phyloP scores from a whole-genome alignment of 1,139 yeast species.

The Magnusiomyces paraingens region DNA sequence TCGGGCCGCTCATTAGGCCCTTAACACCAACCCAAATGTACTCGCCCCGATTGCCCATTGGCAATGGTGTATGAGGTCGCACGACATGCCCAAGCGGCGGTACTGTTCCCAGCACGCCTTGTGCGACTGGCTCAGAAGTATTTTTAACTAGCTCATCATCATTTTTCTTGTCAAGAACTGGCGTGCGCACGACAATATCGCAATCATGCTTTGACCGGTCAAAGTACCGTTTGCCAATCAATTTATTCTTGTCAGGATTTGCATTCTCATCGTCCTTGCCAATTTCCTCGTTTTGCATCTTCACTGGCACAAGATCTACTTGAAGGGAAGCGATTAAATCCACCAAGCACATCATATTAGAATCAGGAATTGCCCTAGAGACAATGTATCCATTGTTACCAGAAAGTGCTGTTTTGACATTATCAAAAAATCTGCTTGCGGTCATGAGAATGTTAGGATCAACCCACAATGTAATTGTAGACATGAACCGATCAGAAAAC shows the following conservation, averaged over 20 bases:
- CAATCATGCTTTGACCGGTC: conserved; percentile 58
- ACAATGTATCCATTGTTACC: conserved; percentile 48
- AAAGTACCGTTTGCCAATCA: conserved; percentile 43
- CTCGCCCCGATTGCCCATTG: conserved; percentile 62
- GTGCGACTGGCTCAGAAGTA: neutral
- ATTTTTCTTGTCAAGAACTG: neutral
- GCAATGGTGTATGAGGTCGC: conserved; percentile 24
- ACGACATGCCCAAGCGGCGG: conserved; percentile 7
- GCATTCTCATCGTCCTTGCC: conserved; percentile 45
- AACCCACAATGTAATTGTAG: conserved; percentile 38
- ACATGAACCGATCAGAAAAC: conserved; percentile 51
- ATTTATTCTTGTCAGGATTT: neutral
- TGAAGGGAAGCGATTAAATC: conserved; percentile 39
- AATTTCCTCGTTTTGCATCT: conserved; percentile 40
- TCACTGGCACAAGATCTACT: conserved; percentile 46
- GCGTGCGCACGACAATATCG: conserved; percentile 40
- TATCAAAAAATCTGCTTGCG: conserved; percentile 41
- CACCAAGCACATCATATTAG: conserved; percentile 51
- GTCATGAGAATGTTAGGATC: conserved; percentile 41
- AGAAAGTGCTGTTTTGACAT: conserved; percentile 37
- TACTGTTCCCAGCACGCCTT: conserved; percentile 8
- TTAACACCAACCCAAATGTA: conserved; percentile 65
- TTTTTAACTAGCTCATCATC: neutral
- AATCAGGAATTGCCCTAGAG: conserved; percentile 52
- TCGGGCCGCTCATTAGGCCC: conserved; percentile 49